These are phyloP conservation scores for Ganoderma meredithae DNA, from an alignment of 1,284 basidiomycete species.

Conservation along the genomic window DNA sequence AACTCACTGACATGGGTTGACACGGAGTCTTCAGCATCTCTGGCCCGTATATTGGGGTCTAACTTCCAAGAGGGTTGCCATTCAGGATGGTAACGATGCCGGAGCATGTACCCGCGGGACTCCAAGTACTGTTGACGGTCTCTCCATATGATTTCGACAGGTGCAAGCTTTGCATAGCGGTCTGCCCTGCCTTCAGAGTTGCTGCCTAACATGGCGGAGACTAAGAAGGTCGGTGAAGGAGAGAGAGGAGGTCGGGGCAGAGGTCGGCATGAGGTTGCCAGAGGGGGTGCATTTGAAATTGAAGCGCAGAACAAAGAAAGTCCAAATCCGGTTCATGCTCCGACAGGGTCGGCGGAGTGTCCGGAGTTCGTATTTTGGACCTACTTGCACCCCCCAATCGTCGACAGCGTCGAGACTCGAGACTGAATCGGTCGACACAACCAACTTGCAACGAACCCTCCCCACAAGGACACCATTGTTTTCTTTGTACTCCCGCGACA, in stretches of 20 bases:
- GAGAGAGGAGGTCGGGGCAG: neutral
- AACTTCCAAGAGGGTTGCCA: conserved; percentile 25
- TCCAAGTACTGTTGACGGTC: conserved; percentile 1
- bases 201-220: neutral
- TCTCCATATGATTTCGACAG: neutral
- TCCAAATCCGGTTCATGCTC: neutral
- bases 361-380: conserved; percentile 1
- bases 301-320: neutral
- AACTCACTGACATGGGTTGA: neutral
- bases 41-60: conserved; percentile 18
- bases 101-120: conserved; percentile 22
- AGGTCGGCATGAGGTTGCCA: neutral
- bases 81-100: conserved; percentile 19
- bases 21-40: neutral
- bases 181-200: neutral
- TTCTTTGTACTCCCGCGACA: neutral
- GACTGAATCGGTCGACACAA: no score
- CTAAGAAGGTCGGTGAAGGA: neutral
- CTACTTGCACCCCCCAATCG: neutral
- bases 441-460: no score
- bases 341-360: neutral
- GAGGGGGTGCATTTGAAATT: neutral
- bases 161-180: neutral
- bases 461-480: neutral
- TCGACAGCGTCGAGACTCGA: no score